Evolutionary conservation across 495 filamentous ascomycete species (phyloP), one percentile per base, ranked within the genome.

Genomic region (Diplogelasinospora grovesii): DNA sequence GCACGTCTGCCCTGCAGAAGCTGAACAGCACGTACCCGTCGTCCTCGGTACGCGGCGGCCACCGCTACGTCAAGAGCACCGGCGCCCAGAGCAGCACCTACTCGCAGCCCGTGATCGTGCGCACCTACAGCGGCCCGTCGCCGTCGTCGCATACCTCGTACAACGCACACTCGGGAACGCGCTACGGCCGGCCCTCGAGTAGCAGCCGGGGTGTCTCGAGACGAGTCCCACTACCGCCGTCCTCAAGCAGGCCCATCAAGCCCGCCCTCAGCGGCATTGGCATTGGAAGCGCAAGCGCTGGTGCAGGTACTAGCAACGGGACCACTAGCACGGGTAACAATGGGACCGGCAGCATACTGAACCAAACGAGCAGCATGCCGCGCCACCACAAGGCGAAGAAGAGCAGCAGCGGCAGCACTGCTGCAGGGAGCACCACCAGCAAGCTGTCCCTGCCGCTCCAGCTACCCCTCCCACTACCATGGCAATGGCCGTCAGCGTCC

Each of bases 61-160:
- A 61, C 50, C 61, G 55, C 36, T 69, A 69, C 55, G 48, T 65
- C 36, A 63, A 66, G 49, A 61, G 60, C 29, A 63, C 65, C 3
- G 66, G 62, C 29, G 69, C 71, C 41, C 59, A 68, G 44, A 73
- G 63, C 52, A 70, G 56, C 36, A 73, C 69, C 39, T 76, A 73
- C 43, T 75, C 64, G 8, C 69, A 73, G 41, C 74, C 74, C 1
- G 70, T 77, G n/a, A 58, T 77, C 26, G 74, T 77, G 14, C 63
- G 71, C 24, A 77, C 73, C 8, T 77, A 77, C 49, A 71, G 63
- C 13, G 67, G 61, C 3, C 52, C 56, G 6, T 36, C 50, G 22
- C 46, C 60, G 6, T 54, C 54, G 20, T 54, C 54, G 20, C 50
- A 58, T 34, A 38, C 46, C 22, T 48, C 50, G 8, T 48, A 50